Base-by-base conservation (phyloP, 495 filamentous ascomycete species). In the Aspergillus baeticus region DNA sequence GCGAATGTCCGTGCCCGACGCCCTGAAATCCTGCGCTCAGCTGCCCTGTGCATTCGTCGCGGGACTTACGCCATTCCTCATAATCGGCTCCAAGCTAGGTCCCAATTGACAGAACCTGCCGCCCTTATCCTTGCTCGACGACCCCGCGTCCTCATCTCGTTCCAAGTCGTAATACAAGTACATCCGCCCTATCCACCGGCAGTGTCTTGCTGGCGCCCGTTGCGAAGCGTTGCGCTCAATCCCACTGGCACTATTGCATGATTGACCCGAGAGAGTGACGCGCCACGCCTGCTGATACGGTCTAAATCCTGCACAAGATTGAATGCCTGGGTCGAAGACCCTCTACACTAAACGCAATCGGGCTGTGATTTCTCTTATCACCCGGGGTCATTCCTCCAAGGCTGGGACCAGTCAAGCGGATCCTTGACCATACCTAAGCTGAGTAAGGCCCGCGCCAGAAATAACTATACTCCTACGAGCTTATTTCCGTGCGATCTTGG, bases 271-370 rank as follows among this genome's bases (percentile, higher is more conserved):
- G 38, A 58, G 64, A 29, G 52, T 50, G 57, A 61, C 55, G 57
- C 67, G 66, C 64, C 68, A 68, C 67, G 42, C 50, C 48, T 65
- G 54, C 63, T 65, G 65, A 60, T 57, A 55, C 67, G 46, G 41
- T 43, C 54, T 58, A 66, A 69, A 59, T 68, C 70, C 67, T 74
- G 70, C 66, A 61, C 61, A 45, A 51, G 55, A 44, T 58, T 59
- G 51, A 43, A 45, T 49, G 46, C 39, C 54, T 54, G 55, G 64
- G 59, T 63, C 63, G 52, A 47, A 21, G 39, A 44, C 49, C 43
- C 36, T 53, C 54, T 48, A 33, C 59, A 55, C 58, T 63, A 62
- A 59, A 67, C 61, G 61, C 38, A 50, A 62, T 63, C 64, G 56
- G 63, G 47, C 57, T 51, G 20, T 46, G 42, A 29, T 18, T 35